These are phyloP conservation scores for Rhodofomes roseus DNA, from an alignment of 1,284 basidiomycete species.

Conservation along the genomic window DNA sequence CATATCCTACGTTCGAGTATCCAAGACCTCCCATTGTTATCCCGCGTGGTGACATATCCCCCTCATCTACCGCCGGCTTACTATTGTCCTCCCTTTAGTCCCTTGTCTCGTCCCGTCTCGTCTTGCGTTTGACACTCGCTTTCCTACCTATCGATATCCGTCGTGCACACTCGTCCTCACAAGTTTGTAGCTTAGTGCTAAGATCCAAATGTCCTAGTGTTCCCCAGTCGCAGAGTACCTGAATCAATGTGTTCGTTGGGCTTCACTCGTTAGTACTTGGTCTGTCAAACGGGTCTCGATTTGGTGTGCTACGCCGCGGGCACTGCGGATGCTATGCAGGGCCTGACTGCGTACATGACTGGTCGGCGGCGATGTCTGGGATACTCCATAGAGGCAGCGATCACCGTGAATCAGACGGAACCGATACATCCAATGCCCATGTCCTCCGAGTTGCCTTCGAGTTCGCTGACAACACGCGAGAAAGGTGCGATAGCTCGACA, in stretches of 20 bases:
- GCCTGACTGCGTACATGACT: no score
- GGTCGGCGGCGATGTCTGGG: not conserved
- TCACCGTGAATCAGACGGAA: no score
- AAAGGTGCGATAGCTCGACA: no score
- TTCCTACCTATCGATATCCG: constrained; percentile 7
- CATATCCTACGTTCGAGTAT: not conserved
- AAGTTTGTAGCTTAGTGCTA: constrained; percentile 34
- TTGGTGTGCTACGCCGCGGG: no score
- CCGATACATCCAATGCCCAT: no score
- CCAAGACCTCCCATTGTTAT: constrained; percentile 2
- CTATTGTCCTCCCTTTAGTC: not conserved
- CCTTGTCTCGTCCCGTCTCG: not conserved
- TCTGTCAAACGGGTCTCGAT: no score
- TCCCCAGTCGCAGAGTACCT: constrained; percentile 14
- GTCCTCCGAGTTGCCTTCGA: not conserved
- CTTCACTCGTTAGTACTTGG: no score
- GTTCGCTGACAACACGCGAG: not conserved
- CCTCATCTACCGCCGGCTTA: not conserved
- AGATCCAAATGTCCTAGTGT: constrained; percentile 20
- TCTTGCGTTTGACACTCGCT: constrained; percentile 5
- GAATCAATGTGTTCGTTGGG: not conserved
- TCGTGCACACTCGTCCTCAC: constrained; percentile 19
- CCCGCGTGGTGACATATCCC: not conserved
- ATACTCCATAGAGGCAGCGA: no score
- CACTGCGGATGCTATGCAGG: no score